These are phyloP conservation scores for Perilla frutescens DNA, from an alignment of 257 asterid genomes.

Conservation along the genomic window DNA sequence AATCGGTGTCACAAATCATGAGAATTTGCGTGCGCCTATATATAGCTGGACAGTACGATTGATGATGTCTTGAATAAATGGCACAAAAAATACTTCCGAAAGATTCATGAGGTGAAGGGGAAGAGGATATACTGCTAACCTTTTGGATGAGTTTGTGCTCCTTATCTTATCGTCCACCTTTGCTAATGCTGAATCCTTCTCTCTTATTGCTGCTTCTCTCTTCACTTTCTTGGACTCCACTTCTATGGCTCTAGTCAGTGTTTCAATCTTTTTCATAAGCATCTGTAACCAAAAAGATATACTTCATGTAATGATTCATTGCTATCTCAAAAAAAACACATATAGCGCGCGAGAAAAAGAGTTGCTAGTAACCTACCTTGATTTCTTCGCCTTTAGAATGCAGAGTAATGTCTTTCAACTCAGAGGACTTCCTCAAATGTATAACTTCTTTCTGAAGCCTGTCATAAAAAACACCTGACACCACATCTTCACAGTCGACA, in stretches of 20 bases:
- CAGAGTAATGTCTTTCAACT: conserved; percentile 56
- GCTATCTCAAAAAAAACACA: conserved; percentile 5
- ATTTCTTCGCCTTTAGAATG: conserved; percentile 76
- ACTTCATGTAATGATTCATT: conserved; percentile 1
- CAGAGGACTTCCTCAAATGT: conserved; percentile 66
- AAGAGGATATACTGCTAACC: conserved; percentile 41
- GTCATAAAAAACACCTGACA: conserved; percentile 84
- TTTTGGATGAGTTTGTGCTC: conserved; percentile 49
- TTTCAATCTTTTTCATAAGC: conserved; percentile 71
- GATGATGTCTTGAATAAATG: neutral
- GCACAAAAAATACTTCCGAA: neutral
- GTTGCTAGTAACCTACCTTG: conserved; percentile 47
- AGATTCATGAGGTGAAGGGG: neutral
- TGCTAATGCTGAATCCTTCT: conserved; percentile 46
- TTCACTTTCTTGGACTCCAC: conserved; percentile 68
- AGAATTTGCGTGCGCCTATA: neutral
- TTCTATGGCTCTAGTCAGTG: conserved; percentile 66
- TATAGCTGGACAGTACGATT: neutral
- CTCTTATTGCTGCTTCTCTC: conserved; percentile 69
- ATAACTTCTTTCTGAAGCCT: conserved; percentile 89
- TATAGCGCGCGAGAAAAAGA: neutral
- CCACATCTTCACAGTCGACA: conserved; percentile 56
- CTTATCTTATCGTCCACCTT: conserved; percentile 49
- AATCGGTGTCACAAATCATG: conserved; percentile 5
- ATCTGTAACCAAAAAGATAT: conserved; percentile 48